phyloP scores from a whole-genome alignment of 805 yeast genomes.

The Metschnikowia bowlesiae region DNA sequence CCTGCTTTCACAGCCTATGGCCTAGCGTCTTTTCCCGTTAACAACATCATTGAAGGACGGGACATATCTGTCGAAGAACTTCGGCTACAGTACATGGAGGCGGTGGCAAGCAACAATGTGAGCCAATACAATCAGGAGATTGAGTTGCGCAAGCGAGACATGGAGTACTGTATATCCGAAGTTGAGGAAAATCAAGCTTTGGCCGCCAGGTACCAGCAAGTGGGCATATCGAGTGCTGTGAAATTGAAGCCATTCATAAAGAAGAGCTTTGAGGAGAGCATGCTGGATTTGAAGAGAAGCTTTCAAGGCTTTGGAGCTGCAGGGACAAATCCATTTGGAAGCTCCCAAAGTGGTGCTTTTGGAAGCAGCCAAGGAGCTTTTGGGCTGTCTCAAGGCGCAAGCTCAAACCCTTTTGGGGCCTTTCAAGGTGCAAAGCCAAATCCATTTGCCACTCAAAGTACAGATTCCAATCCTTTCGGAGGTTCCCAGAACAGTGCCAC shows the following conservation, averaged over 20 bases:
- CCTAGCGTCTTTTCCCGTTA: constrained; percentile 43
- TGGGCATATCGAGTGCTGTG: constrained; percentile 5
- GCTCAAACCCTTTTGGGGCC: constrained; percentile 2
- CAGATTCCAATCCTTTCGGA: no score
- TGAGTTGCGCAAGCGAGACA: constrained; percentile 20
- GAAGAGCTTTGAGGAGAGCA: constrained; percentile 24
- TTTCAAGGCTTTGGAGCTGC: neutral
- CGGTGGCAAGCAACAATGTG: constrained; percentile 32
- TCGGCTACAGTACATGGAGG: constrained; percentile 43
- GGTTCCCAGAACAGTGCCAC: no score
- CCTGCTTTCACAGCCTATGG: constrained; percentile 46
- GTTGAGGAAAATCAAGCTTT: constrained; percentile 38
- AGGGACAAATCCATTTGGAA: constrained; percentile 8
- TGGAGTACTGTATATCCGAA: constrained; percentile 22
- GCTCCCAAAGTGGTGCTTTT: constrained; percentile 6
- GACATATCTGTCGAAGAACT: constrained; percentile 54
- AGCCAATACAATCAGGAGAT: constrained; percentile 39
- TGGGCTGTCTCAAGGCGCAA: constrained; percentile 7
- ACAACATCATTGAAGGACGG: constrained; percentile 46
- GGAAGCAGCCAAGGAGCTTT: constrained; percentile 7
- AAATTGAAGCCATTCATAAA: constrained; percentile 27
- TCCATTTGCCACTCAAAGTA: no score
- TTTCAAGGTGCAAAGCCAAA: constrained; percentile 1
- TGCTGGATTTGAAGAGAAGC: constrained; percentile 16
- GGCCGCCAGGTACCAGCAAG: constrained; percentile 57